A percentile compares a stretch with the other conserved stretches of the same genome.
Conservation (phyloP, 2,329 filamentous ascomycete genomes). For the Setomelanomma holmii region DNA sequence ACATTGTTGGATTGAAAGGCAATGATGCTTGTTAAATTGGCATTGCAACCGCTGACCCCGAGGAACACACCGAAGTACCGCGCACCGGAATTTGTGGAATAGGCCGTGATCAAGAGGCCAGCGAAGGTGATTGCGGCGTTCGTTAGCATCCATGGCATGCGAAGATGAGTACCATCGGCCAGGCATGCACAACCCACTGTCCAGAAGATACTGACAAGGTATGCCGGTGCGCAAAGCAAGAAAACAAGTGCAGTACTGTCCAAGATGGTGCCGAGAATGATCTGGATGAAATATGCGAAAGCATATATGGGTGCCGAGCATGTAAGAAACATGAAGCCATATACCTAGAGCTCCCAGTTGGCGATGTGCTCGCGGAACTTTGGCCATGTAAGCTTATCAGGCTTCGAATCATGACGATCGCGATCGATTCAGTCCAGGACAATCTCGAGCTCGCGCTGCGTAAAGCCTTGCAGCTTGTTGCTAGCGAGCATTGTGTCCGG, state of each 20-base stretch:
- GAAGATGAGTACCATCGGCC: constrained; percentile 38
- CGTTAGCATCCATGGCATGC: constrained; percentile 36
- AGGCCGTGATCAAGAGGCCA: constrained; percentile 25
- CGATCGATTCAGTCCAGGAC: constrained; percentile 34
- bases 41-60: constrained; percentile 39
- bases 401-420: constrained; percentile 26
- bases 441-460: constrained; percentile 32
- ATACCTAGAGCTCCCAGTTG: constrained; percentile 31
- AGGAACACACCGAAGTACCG: constrained; percentile 46
- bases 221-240: constrained; percentile 48
- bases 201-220: constrained; percentile 43
- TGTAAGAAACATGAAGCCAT: constrained; percentile 29
- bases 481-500: constrained; percentile 34
- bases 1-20: constrained; percentile 45
- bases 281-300: constrained; percentile 32
- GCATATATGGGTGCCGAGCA: constrained; percentile 28
- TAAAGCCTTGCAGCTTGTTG: constrained; percentile 28
- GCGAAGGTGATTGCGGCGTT: constrained; percentile 24
- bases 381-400: constrained; percentile 25
- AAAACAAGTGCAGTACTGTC: constrained; percentile 36
- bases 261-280: constrained; percentile 33
- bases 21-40: constrained; percentile 39
- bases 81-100: constrained; percentile 28
- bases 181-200: constrained; percentile 43
- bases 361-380: constrained; percentile 19